These are phyloP conservation scores for Penicillium psychrofluorescens DNA, from an alignment of 495 filamentous ascomycete species.

Conservation along the genomic window DNA sequence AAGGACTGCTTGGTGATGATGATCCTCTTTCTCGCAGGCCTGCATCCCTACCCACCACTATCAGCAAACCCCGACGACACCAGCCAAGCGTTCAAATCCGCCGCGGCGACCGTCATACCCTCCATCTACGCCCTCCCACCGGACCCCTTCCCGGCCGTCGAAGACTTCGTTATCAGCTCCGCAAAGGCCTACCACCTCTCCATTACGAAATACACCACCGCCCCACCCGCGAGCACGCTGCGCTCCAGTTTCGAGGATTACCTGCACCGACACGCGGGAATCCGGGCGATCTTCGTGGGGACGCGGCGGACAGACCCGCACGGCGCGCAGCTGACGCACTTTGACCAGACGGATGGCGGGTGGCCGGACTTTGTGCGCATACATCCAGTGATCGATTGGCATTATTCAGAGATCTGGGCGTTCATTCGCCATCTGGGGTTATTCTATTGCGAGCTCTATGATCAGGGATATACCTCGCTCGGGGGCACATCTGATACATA, in stretches of 20 bases:
- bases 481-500: slow-evolving; percentile 86
- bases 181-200: slow-evolving; percentile 62
- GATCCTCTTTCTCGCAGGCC: slow-evolving; percentile 74
- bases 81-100: slow-evolving; percentile 7
- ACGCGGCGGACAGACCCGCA: slow-evolving; percentile 91
- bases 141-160: slow-evolving; percentile 77
- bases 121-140: slow-evolving; percentile 81
- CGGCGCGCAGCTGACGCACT: slow-evolving; percentile 66
- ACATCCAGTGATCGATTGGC: slow-evolving; percentile 96
- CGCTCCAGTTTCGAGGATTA: slow-evolving; percentile 67
- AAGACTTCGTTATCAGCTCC: slow-evolving; percentile 68
- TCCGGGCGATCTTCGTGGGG: slow-evolving; percentile 87
- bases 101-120: slow-evolving; percentile 42
- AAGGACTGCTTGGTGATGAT: slow-evolving; percentile 96
- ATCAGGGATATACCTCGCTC: slow-evolving; percentile 76
- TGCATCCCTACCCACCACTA: slow-evolving; percentile 27
- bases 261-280: slow-evolving; percentile 47
- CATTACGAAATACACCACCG: slow-evolving; percentile 65
- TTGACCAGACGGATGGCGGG: slow-evolving; percentile 77
- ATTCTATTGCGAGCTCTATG: slow-evolving; percentile 79
- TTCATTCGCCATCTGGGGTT: slow-evolving; percentile 77
- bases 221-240: slow-evolving; percentile 44
- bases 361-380: slow-evolving; percentile 93
- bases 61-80: slow-evolving; percentile 7
- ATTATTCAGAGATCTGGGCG: slow-evolving; percentile 91